phyloP scores from a whole-genome alignment of 805 yeast species.

The Ogataea siamensis region DNA sequence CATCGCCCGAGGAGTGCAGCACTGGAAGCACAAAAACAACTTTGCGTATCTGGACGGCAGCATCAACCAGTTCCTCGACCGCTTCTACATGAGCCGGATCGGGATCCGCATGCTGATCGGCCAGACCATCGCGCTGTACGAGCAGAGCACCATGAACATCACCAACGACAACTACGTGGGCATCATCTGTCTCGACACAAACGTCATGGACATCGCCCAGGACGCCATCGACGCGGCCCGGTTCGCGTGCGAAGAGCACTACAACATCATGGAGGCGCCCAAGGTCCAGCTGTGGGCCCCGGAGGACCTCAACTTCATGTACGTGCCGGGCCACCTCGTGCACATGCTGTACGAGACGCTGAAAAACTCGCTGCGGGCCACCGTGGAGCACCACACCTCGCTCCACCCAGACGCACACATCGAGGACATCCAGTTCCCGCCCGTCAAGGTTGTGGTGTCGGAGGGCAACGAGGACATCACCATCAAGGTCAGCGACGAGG shows the following conservation, averaged over 20 bases:
- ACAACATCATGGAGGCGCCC: constrained; percentile 84
- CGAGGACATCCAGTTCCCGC: constrained; percentile 72
- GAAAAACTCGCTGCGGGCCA: constrained; percentile 84
- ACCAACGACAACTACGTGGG: constrained; percentile 74
- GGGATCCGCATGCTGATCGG: constrained; percentile 93
- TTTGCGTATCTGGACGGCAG: constrained; percentile 57
- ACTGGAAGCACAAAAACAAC: constrained; percentile 67
- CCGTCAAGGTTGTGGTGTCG: constrained; percentile 81
- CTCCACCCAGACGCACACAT: constrained; percentile 47
- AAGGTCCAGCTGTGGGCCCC: constrained; percentile 76
- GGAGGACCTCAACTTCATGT: constrained; percentile 76
- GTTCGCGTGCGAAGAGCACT: constrained; percentile 88
- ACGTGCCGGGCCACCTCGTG: constrained; percentile 88
- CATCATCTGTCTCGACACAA: constrained; percentile 81
- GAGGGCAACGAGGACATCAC: constrained; percentile 91
- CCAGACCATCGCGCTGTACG: constrained; percentile 77
- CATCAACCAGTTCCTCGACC: constrained; percentile 77
- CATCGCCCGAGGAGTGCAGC: constrained; percentile 87
- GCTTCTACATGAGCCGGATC: constrained; percentile 86
- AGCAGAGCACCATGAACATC: constrained; percentile 36
- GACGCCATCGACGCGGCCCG: constrained; percentile 90
- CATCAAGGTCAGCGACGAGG: constrained; percentile 86
- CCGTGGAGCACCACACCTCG: constrained; percentile 75
- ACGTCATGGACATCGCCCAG: constrained; percentile 76
- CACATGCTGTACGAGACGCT: constrained; percentile 89